Percentiles rank a stretch among this genome's conserved stretches.
Conservation (phyloP, 768 basidiomycete genomes). For the Rhodocollybia butyracea region DNA sequence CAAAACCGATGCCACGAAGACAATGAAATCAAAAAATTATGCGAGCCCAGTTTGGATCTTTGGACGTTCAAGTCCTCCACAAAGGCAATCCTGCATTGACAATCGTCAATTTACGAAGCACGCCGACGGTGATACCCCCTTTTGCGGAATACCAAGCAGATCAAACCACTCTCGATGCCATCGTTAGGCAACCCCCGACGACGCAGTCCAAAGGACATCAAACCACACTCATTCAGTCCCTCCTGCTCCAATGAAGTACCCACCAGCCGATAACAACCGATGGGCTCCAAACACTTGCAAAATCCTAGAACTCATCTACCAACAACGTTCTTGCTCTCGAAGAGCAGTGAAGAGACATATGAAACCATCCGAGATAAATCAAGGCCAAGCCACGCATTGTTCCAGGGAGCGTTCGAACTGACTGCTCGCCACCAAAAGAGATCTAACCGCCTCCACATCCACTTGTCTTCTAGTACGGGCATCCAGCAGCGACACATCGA, state of each 20-base stretch:
- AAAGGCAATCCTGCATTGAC: neutral
- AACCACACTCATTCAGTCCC: neutral
- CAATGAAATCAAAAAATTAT: conserved; percentile 6
- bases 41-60: neutral
- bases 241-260: conserved; percentile 4
- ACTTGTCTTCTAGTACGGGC: neutral
- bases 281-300: neutral
- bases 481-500: conserved; percentile 1
- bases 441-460: neutral
- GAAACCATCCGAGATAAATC: neutral
- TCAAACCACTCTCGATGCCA: conserved; percentile 7
- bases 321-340: conserved; percentile 6
- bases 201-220: conserved; percentile 2
- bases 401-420: neutral
- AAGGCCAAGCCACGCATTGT: neutral
- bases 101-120: neutral
- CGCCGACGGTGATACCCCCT: neutral
- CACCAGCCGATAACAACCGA: conserved; percentile 6
- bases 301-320: neutral
- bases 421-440: neutral
- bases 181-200: conserved; percentile 4
- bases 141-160: neutral
- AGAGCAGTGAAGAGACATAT: conserved; percentile 6
- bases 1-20: conserved; percentile 8
- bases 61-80: neutral